Percentiles rank a stretch among this genome's conserved stretches.
Evolutionary conservation across 2,329 filamentous ascomycete genomes (phyloP).

Genomic region (Cladosporium sp.): DNA sequence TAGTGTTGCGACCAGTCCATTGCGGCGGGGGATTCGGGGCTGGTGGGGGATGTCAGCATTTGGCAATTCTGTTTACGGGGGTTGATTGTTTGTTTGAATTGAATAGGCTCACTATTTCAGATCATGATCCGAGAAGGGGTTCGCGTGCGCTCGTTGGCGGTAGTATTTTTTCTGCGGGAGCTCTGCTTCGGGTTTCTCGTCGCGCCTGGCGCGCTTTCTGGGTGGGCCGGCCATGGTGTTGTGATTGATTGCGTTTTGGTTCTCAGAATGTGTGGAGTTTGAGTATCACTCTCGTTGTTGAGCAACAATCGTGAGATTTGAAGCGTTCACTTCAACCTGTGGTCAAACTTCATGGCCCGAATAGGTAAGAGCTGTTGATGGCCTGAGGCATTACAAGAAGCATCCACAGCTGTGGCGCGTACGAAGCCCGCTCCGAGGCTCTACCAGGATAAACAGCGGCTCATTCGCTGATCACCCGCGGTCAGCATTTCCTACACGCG

Average conservation of each 20-base stretch:
- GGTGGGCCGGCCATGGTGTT: slow-evolving; percentile 30
- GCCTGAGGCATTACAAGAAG: background rate
- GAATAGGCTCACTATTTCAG: slow-evolving; percentile 66
- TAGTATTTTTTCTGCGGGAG: slow-evolving; percentile 95
- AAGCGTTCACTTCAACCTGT: background rate
- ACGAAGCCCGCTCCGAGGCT: too few relatives aligned
- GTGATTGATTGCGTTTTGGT: too few relatives aligned
- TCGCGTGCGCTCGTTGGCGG: slow-evolving; percentile 91
- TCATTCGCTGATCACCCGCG: too few relatives aligned
- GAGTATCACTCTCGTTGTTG: too few relatives aligned
- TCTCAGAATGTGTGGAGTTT: too few relatives aligned
- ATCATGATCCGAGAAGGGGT: slow-evolving; percentile 92
- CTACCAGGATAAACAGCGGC: too few relatives aligned
- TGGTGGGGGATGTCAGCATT: slow-evolving; percentile 34
- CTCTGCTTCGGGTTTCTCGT: slow-evolving; percentile 43
- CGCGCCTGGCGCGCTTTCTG: slow-evolving; percentile 40
- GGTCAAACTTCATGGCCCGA: slow-evolving; percentile 8
- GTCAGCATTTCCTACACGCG: too few relatives aligned
- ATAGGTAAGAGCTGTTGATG: background rate
- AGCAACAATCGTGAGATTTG: too few relatives aligned
- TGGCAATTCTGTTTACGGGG: too few relatives aligned
- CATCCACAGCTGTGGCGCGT: too few relatives aligned
- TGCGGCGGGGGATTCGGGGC: slow-evolving; percentile 67
- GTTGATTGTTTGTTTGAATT: background rate
- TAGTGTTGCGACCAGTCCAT: slow-evolving; percentile 93